These are phyloP conservation scores for Drechslerella stenobrocha DNA, from an alignment of 2,329 filamentous ascomycete species.

Conservation along the genomic window DNA sequence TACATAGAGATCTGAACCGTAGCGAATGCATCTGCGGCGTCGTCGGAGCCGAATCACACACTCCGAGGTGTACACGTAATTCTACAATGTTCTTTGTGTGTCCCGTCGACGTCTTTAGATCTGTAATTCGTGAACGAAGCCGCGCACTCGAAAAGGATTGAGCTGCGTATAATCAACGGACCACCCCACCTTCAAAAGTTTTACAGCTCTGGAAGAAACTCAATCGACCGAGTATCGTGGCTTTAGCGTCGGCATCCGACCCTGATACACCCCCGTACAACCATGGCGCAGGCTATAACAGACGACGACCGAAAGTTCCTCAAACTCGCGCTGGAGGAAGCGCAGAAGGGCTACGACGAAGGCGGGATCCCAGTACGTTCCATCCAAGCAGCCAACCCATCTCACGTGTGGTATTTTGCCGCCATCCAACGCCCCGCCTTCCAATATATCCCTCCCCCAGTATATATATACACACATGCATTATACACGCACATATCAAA, in stretches of 20 bases:
- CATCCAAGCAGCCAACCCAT: not conserved
- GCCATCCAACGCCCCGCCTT: not conserved
- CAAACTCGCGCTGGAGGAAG: slow-evolving; percentile 59
- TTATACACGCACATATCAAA: too few relatives aligned
- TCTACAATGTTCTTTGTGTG: not conserved
- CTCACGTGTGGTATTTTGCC: slow-evolving; percentile 6
- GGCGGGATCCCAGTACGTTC: slow-evolving; percentile 60
- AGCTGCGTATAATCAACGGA: not conserved
- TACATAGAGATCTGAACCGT: not conserved
- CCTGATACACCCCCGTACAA: too few relatives aligned
- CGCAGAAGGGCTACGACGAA: slow-evolving; percentile 58
- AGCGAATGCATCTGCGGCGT: slow-evolving; percentile 6
- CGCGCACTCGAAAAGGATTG: not conserved
- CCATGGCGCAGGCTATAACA: slow-evolving; percentile 12
- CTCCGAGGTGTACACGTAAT: not conserved
- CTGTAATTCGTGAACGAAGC: not conserved
- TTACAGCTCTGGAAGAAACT: not conserved
- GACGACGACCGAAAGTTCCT: slow-evolving; percentile 35
- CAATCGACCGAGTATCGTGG: too few relatives aligned
- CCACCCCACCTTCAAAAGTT: not conserved
- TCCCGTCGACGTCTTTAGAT: too few relatives aligned
- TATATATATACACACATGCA: not conserved
- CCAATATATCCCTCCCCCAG: not conserved
- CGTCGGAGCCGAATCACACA: slow-evolving; percentile 1
- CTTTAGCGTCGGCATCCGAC: too few relatives aligned